Evolutionary conservation across 2,329 filamentous ascomycete genomes (phyloP), one percentile per base, ranked within the genome.

Genomic region (Phaeosphaeriaceae sp.): DNA sequence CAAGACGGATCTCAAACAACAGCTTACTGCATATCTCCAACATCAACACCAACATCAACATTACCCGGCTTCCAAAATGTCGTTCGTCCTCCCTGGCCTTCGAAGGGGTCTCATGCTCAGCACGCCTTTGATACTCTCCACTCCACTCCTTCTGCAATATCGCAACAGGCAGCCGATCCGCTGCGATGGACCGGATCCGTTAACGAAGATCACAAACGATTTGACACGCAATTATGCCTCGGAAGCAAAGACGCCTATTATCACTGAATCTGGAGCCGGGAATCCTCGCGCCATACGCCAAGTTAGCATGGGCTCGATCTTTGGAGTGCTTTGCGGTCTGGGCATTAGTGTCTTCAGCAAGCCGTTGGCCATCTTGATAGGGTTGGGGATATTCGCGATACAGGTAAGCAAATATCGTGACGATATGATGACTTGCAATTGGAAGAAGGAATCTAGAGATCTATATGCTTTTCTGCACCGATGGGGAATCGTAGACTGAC

Each of bases 271-370:
- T 13, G 80, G 80, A 1, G 68, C 73, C 1, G 61, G 78, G 22
- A 83, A 83, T 58, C 74, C 78, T 1, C 63, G 68, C 13, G 77
- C 78, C 1, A 68, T 82, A 24, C 72, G 78, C 51, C 81, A 84
- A 64, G 67, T 84, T 47, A 81, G 78, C 51, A 66, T 78, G 53
- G 82, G 82, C 4, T 82, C 80, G 57, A 80, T 83, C 58, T 62
- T 81, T 27, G 82, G 72, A 3, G 65, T 76, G 31, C 45, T 77
- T 10, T 78, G 84, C 2, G 90, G 90, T 1, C 68, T 93, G 31
- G 78, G 89, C 0, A 83, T 93, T 24, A 87, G 88, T 57, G 80
- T 89, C 17, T 92, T 93, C 74, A 92, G 89, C 9, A 87, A 86
- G 71, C 86, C 89, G 1, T 79, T 93, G 48, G 88, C 89, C 1